Evolutionary conservation across 768 basidiomycete genomes (phyloP).

Genomic region (Thelephora aurantiotincta): DNA sequence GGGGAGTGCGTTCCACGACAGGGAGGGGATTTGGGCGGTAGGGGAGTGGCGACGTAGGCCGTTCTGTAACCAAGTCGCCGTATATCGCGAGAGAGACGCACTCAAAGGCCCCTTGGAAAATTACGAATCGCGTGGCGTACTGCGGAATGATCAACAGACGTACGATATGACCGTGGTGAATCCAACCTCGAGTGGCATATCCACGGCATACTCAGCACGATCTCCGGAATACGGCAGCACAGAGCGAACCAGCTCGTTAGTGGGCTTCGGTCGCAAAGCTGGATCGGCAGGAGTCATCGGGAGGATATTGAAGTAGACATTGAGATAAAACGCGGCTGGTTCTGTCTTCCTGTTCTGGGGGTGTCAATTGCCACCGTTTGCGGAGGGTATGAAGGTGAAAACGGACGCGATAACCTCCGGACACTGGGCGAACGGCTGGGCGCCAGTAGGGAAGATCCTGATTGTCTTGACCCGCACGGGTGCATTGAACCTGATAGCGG

Average conservation of each 20-base stretch:
- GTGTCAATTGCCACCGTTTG: conserved; percentile 5
- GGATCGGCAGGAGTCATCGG: conserved; percentile 28
- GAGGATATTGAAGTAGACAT: conserved; percentile 65
- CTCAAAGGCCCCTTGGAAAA: conserved; percentile 63
- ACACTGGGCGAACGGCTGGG: conserved; percentile 43
- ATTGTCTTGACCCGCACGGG: conserved; percentile 58
- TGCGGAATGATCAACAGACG: conserved; percentile 14
- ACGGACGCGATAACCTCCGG: conserved; percentile 53
- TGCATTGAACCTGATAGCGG: conserved; percentile 57
- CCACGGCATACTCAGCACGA: conserved; percentile 47
- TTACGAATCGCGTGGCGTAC: conserved; percentile 69
- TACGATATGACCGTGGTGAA: not conserved
- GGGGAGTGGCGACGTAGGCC: conserved; percentile 17
- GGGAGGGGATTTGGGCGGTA: conserved; percentile 31
- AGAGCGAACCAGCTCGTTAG: conserved; percentile 63
- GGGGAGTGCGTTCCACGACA: conserved; percentile 18
- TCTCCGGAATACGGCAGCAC: conserved; percentile 60
- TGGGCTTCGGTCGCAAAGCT: conserved; percentile 46
- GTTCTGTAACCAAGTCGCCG: conserved; percentile 39
- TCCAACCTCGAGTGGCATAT: conserved; percentile 56
- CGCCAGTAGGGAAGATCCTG: conserved; percentile 53
- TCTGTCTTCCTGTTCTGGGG: conserved; percentile 39
- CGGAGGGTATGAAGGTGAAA: not conserved
- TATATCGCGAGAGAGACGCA: conserved; percentile 49
- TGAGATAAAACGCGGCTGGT: conserved; percentile 59